A percentile compares a stretch with the other conserved stretches of the same genome.
Conservation (phyloP, 371 early-diverging fungal genomes). For the Mortierella sp. region DNA sequence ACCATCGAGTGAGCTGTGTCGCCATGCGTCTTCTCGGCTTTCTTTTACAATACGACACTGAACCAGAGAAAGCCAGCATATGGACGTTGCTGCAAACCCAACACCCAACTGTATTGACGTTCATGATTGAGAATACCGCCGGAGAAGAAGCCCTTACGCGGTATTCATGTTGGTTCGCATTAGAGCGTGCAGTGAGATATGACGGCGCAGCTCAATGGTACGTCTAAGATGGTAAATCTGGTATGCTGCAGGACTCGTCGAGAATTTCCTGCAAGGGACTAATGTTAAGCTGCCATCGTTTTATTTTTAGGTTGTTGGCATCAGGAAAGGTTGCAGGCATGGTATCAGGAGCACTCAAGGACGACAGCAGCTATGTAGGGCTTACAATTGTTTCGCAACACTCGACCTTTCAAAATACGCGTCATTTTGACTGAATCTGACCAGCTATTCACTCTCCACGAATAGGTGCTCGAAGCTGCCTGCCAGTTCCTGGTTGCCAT, state of each 20-base stretch:
- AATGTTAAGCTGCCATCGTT: background rate
- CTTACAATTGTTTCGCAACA: background rate
- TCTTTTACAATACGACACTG: slow-evolving; percentile 45
- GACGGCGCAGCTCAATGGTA: slow-evolving; percentile 61
- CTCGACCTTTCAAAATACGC: background rate
- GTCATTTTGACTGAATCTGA: background rate
- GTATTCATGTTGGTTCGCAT: slow-evolving; percentile 53
- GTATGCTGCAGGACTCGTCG: background rate
- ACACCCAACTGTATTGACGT: slow-evolving; percentile 41
- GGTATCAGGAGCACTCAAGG: slow-evolving; percentile 48
- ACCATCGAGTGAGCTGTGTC: slow-evolving; percentile 58
- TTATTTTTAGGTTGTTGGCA: slow-evolving; percentile 24
- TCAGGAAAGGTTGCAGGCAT: slow-evolving; percentile 33
- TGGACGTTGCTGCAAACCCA: slow-evolving; percentile 35
- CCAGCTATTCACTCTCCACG: no score
- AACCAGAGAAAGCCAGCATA: slow-evolving; percentile 12
- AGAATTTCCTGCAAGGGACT: background rate
- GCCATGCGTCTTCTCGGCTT: slow-evolving; percentile 57
- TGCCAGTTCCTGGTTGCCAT: slow-evolving; percentile 55
- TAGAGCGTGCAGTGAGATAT: slow-evolving; percentile 43
- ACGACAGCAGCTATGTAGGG: slow-evolving; percentile 50
- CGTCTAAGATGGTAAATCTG: background rate
- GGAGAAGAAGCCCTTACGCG: slow-evolving; percentile 56
- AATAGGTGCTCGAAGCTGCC: slow-evolving; percentile 43
- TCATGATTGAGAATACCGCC: slow-evolving; percentile 43